phyloP scores from a whole-genome alignment of 164 flowering plant species.

The Vitis labrusca region DNA sequence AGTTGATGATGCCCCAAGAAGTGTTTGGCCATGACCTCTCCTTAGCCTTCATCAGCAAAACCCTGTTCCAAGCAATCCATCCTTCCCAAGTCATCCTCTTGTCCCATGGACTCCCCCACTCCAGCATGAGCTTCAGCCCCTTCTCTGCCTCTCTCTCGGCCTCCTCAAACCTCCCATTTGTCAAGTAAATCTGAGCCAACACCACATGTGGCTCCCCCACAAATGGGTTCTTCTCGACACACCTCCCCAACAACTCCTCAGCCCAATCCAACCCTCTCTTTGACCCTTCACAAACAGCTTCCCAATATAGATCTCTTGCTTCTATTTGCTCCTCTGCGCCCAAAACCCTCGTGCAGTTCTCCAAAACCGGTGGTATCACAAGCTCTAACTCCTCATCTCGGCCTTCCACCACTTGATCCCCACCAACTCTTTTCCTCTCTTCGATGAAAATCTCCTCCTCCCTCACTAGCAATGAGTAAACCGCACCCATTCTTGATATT shows the following conservation, averaged over 20 bases:
- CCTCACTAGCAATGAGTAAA: constrained; percentile 28
- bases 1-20: constrained; percentile 85
- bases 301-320: constrained; percentile 90
- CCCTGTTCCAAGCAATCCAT: too few relatives aligned
- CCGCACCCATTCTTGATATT: constrained; percentile 60
- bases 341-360: constrained; percentile 61
- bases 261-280: constrained; percentile 40
- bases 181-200: constrained; percentile 67
- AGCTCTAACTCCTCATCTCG: constrained; percentile 77
- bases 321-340: constrained; percentile 60
- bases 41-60: constrained; percentile 68
- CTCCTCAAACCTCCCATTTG: constrained; percentile 66
- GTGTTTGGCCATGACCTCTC: constrained; percentile 75
- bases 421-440: constrained; percentile 1
- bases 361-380: constrained; percentile 77
- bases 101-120: constrained; percentile 37
- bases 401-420: not conserved
- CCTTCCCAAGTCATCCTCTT: too few relatives aligned
- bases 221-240: constrained; percentile 82
- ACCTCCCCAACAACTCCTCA: constrained; percentile 56
- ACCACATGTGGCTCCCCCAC: constrained; percentile 88
- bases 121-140: constrained; percentile 71
- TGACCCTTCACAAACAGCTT: constrained; percentile 52
- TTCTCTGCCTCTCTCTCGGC: constrained; percentile 66
- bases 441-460: too few relatives aligned